These are phyloP conservation scores for Pleurotus giganteus DNA, from an alignment of 768 basidiomycete genomes.

Conservation along the genomic window DNA sequence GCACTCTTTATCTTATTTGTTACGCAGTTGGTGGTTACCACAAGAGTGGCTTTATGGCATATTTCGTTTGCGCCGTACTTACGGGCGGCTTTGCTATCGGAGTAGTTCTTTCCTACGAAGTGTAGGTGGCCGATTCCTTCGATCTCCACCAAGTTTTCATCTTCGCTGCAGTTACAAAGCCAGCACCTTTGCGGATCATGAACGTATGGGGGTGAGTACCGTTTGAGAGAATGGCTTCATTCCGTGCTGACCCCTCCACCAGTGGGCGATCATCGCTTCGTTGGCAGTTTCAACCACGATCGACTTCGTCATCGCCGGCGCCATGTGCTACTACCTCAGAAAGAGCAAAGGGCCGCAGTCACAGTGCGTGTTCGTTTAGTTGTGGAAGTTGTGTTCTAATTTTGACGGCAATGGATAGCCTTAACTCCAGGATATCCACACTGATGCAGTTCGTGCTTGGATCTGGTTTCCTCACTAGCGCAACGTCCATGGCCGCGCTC, in stretches of 20 bases:
- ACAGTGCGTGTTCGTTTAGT: constrained; percentile 9
- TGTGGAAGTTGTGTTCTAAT: too few species aligned
- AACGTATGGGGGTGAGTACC: constrained; percentile 28
- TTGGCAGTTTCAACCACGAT: constrained; percentile 40
- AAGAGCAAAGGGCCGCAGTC: constrained; percentile 27
- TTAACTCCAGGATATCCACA: constrained; percentile 30
- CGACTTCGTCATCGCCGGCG: constrained; percentile 38
- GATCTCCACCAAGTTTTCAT: background rate
- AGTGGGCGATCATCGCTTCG: constrained; percentile 44
- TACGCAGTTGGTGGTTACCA: constrained; percentile 35
- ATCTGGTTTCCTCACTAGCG: constrained; percentile 32
- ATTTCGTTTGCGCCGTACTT: constrained; percentile 15
- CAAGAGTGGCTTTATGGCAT: constrained; percentile 29
- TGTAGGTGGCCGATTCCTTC: constrained; percentile 23
- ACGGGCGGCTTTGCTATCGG: constrained; percentile 23
- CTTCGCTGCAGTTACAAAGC: constrained; percentile 25
- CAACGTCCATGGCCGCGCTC: constrained; percentile 42
- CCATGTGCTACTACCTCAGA: constrained; percentile 32
- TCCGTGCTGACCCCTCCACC: background rate
- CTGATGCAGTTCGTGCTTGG: constrained; percentile 29
- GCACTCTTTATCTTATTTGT: background rate
- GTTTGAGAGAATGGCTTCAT: background rate
- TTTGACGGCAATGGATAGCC: constrained; percentile 13
- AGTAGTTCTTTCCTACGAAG: constrained; percentile 33
- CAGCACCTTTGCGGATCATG: constrained; percentile 27